A percentile compares a stretch with the other conserved stretches of the same genome.
Evolutionary conservation across 75 land plant genomes (phyloP).

Genomic region (Cupressus sempervirens): DNA sequence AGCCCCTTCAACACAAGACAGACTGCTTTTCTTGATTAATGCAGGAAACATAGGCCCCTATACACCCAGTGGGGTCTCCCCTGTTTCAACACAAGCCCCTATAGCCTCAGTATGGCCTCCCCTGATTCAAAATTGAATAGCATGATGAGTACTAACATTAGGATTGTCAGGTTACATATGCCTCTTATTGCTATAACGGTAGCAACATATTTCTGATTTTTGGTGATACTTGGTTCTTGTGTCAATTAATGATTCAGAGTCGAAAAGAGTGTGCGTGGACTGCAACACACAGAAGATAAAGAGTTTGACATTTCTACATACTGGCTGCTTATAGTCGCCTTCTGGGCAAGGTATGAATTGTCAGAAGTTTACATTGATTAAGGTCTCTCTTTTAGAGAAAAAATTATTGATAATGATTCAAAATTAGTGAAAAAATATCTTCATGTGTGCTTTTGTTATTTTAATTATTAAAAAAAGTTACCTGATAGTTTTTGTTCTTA

Average conservation of each 20-base stretch:
- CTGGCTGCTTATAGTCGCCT: constrained; percentile 83
- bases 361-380: neutral
- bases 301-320: constrained; percentile 85
- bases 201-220: neutral
- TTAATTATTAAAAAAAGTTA: neutral
- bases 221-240: neutral
- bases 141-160: neutral
- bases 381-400: neutral
- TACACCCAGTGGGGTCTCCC: too few species aligned
- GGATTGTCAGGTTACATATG: neutral
- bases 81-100: too few species aligned
- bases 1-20: too few species aligned
- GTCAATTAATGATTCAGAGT: constrained; percentile 49
- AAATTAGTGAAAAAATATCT: neutral
- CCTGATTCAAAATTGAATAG: neutral
- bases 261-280: constrained; percentile 91
- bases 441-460: neutral
- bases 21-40: too few species aligned
- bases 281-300: constrained; percentile 84
- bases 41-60: too few species aligned
- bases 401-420: neutral
- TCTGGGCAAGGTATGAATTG: constrained; percentile 82
- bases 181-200: neutral
- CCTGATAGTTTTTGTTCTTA: neutral
- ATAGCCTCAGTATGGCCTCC: too few species aligned